These are phyloP conservation scores for Ramaria sp. DNA, from an alignment of 768 basidiomycete genomes.

Conservation along the genomic window DNA sequence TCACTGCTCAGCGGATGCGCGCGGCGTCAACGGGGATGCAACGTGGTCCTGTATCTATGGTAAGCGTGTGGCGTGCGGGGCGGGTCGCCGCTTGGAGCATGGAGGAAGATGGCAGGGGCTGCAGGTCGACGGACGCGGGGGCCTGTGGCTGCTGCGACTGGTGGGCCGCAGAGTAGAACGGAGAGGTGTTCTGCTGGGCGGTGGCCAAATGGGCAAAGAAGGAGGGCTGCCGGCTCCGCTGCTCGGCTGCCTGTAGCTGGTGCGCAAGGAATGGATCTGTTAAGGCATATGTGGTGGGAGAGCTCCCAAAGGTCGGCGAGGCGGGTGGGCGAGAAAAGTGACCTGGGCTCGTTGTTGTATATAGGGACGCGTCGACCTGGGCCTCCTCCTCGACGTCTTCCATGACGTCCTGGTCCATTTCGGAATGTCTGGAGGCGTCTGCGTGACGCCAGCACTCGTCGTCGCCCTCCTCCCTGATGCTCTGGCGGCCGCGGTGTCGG, in stretches of 20 bases:
- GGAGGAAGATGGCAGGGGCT: neutral
- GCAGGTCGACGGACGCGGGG: neutral
- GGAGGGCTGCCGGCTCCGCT: constrained; percentile 7
- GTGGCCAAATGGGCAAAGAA: constrained; percentile 7
- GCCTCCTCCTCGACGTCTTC: constrained; percentile 9
- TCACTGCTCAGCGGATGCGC: neutral
- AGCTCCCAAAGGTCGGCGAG: neutral
- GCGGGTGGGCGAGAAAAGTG: neutral
- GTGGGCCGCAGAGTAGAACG: neutral
- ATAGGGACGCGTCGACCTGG: constrained; percentile 4
- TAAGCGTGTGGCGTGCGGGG: neutral
- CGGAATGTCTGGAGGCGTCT: neutral
- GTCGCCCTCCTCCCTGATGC: neutral
- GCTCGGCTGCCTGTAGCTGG: constrained; percentile 7
- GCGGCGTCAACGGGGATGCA: neutral
- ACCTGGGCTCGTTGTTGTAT: neutral
- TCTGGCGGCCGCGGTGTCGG: neutral
- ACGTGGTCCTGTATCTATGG: neutral
- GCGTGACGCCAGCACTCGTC: neutral
- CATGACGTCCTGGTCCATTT: constrained; percentile 6
- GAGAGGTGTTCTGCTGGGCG: constrained; percentile 5
- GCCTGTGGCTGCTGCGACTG: neutral
- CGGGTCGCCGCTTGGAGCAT: neutral
- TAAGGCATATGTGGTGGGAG: constrained; percentile 2
- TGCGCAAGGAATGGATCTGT: constrained; percentile 6